Conservation (phyloP, 2,329 filamentous ascomycete genomes). For the Elsinoe necatrix region DNA sequence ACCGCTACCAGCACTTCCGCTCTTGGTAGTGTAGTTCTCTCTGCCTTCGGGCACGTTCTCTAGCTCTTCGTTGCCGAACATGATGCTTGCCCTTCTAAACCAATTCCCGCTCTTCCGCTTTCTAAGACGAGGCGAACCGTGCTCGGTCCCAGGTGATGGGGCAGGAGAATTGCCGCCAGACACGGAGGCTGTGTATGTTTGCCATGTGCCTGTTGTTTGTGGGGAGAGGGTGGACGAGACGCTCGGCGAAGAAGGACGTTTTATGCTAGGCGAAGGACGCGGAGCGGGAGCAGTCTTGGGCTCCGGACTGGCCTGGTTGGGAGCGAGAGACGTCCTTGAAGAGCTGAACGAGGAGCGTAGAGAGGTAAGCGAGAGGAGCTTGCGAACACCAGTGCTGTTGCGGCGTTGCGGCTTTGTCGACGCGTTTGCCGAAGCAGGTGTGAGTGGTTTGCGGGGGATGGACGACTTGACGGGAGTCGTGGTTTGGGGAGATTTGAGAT, state of each 20-base stretch:
- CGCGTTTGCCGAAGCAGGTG: conserved; percentile 13
- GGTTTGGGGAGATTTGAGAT: background rate
- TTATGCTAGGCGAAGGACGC: conserved; percentile 13
- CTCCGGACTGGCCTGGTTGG: conserved; percentile 20
- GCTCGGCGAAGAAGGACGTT: conserved; percentile 10
- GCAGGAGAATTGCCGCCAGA: conserved; percentile 15
- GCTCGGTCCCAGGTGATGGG: conserved; percentile 15
- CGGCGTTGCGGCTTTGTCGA: conserved; percentile 13
- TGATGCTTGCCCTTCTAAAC: conserved; percentile 30
- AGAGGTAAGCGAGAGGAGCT: conserved; percentile 27
- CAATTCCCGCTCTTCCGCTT: conserved; percentile 27
- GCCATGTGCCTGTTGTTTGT: background rate
- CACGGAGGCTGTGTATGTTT: conserved; percentile 2
- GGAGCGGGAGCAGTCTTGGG: conserved; percentile 17
- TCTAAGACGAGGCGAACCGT: conserved; percentile 19
- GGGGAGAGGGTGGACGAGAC: background rate
- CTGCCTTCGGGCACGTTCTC: conserved; percentile 7
- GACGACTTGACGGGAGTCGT: conserved; percentile 13
- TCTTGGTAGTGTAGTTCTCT: conserved; percentile 8
- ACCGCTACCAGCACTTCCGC: background rate
- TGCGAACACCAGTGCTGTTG: conserved; percentile 23
- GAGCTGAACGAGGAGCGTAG: conserved; percentile 31
- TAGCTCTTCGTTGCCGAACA: conserved; percentile 4
- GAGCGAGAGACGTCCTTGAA: conserved; percentile 28
- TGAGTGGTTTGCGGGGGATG: conserved; percentile 14